phyloP scores from a whole-genome alignment of 306 rosid species.

The Vigna trinervia region DNA sequence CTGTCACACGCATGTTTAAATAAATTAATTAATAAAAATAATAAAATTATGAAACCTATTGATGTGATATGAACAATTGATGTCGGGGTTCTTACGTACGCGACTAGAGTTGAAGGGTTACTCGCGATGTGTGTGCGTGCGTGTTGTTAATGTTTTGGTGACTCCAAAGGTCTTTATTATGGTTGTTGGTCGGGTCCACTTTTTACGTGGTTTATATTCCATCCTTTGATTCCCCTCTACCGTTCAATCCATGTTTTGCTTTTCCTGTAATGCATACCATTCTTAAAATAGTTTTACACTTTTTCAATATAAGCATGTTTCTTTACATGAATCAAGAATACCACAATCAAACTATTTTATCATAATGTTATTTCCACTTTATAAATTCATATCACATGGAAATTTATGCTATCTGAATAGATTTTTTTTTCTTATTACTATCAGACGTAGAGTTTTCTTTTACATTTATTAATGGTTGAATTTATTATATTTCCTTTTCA shows the following conservation, averaged over 20 bases:
- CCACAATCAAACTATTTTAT: neutral
- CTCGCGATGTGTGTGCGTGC: slow-evolving; percentile 41
- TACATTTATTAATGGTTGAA: no score
- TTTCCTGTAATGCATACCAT: slow-evolving; percentile 18
- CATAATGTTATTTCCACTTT: no score
- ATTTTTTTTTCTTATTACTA: no score
- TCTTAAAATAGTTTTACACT: neutral
- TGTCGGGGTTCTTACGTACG: slow-evolving; percentile 32
- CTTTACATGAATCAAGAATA: neutral
- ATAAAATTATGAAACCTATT: neutral
- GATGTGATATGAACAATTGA: slow-evolving; percentile 34
- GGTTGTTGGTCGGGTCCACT: slow-evolving; percentile 33
- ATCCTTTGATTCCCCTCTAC: slow-evolving; percentile 10
- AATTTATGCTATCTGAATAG: no score
- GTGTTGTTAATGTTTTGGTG: slow-evolving; percentile 11
- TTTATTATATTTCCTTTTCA: no score
- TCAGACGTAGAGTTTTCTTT: no score
- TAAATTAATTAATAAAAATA: neutral
- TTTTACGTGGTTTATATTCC: slow-evolving; percentile 13
- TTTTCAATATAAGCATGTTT: neutral
- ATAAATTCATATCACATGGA: no score
- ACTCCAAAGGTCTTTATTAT: slow-evolving; percentile 28
- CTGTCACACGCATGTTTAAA: slow-evolving; percentile 62
- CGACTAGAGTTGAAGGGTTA: neutral
- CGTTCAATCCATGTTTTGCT: neutral